Conservation (phyloP, 2,329 filamentous ascomycete genomes). For the Sclerotinia subarctica region DNA sequence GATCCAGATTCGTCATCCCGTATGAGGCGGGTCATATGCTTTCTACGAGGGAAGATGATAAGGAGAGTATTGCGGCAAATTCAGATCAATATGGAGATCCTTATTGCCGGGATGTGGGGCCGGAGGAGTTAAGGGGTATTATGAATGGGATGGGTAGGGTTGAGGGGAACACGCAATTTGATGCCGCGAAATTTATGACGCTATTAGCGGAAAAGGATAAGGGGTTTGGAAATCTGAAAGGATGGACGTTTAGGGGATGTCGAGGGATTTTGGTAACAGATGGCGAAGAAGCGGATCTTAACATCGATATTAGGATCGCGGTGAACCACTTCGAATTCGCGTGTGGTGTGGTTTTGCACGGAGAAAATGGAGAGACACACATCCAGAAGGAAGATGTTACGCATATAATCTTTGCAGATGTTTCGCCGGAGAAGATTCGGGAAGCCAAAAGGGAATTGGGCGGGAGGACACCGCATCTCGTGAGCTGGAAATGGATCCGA, state of each 20-base stretch:
- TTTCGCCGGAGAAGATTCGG: slow-evolving; percentile 39
- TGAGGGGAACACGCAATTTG: slow-evolving; percentile 37
- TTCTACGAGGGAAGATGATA: slow-evolving; percentile 57
- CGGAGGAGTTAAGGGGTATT: slow-evolving; percentile 58
- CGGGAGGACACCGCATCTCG: slow-evolving; percentile 57
- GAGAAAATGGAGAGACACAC: slow-evolving; percentile 32
- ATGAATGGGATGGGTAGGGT: slow-evolving; percentile 47
- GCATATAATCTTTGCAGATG: slow-evolving; percentile 62
- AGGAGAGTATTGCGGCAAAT: slow-evolving; percentile 54
- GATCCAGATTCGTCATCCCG: slow-evolving; percentile 58
- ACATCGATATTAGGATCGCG: slow-evolving; percentile 45
- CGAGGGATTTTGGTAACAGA: slow-evolving; percentile 40
- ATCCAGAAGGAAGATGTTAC: slow-evolving; percentile 58
- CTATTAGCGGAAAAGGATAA: slow-evolving; percentile 57
- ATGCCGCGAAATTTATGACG: slow-evolving; percentile 46
- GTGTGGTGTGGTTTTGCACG: slow-evolving; percentile 52
- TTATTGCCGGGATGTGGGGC: slow-evolving; percentile 66
- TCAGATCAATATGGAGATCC: slow-evolving; percentile 80
- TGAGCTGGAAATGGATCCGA: slow-evolving; percentile 69
- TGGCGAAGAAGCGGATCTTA: slow-evolving; percentile 23
- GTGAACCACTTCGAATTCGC: slow-evolving; percentile 65
- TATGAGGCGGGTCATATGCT: slow-evolving; percentile 67
- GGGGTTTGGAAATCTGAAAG: slow-evolving; percentile 47
- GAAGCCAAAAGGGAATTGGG: slow-evolving; percentile 48
- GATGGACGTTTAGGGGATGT: slow-evolving; percentile 50